Conservation (phyloP, 108 stramenopile genomes). For the Skeletonema costatum region DNA sequence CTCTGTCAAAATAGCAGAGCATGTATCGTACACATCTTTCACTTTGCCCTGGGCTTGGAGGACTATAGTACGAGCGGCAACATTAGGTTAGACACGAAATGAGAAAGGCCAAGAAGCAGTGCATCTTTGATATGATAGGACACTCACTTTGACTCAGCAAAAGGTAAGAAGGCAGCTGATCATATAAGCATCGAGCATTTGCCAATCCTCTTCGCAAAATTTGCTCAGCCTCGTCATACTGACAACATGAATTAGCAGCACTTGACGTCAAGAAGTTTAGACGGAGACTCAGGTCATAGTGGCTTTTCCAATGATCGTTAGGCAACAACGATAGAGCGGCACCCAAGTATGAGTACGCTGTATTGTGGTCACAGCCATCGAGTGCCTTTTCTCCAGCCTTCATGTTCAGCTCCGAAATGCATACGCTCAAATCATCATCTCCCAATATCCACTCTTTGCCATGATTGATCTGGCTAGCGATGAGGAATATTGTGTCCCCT, state of each 20-base stretch:
- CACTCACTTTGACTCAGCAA: neutral
- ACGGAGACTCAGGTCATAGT: neutral
- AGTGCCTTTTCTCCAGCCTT: conserved; percentile 15
- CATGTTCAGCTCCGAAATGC: conserved; percentile 16
- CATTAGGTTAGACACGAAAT: too few relatives aligned
- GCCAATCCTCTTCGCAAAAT: neutral
- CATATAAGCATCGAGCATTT: conserved; percentile 10
- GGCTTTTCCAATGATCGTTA: neutral
- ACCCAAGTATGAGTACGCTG: neutral
- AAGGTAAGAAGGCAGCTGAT: conserved; percentile 22
- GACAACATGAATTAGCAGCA: conserved; percentile 5
- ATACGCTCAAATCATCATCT: neutral
- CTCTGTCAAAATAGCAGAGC: neutral
- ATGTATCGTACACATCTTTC: neutral
- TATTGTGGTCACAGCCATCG: neutral
- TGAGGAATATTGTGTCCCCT: neutral
- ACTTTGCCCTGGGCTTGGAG: conserved; percentile 7
- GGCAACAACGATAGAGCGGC: neutral
- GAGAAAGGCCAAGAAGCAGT: neutral
- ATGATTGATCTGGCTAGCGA: conserved; percentile 2
- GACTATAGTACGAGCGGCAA: neutral
- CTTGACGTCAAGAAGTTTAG: neutral
- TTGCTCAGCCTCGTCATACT: conserved; percentile 6
- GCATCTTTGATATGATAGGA: too few relatives aligned
- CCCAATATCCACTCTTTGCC: neutral